A percentile compares a stretch with the other conserved stretches of the same genome.
Evolutionary conservation across 1,284 basidiomycete species (phyloP).

Genomic region (Sporisorium exsertum): DNA sequence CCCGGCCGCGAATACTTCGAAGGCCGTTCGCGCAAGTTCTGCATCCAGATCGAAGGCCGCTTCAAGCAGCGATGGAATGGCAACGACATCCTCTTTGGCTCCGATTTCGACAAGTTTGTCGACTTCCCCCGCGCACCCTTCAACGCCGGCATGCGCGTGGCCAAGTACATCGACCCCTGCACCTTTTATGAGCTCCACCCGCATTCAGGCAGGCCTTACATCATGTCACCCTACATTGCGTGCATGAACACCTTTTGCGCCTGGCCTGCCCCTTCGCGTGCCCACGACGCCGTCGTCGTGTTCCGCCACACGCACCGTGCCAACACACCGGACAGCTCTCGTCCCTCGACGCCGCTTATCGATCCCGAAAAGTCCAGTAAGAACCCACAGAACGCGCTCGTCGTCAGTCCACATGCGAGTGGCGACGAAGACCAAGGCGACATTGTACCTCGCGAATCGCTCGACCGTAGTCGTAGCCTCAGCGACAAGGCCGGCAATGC

Average conservation of each 20-base stretch:
- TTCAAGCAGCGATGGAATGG: slow-evolving; percentile 68
- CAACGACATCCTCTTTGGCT: slow-evolving; percentile 64
- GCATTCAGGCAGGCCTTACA: slow-evolving; percentile 69
- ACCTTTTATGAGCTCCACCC: slow-evolving; percentile 67
- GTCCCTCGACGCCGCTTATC: slow-evolving; percentile 32
- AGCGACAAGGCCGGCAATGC: slow-evolving; percentile 17
- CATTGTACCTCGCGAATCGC: slow-evolving; percentile 68
- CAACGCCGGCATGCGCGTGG: slow-evolving; percentile 70
- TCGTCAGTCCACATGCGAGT: slow-evolving; percentile 37
- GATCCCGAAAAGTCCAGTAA: slow-evolving; percentile 47
- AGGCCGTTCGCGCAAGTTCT: slow-evolving; percentile 69
- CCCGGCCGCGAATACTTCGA: slow-evolving; percentile 64
- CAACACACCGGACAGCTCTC: slow-evolving; percentile 24
- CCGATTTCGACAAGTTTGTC: slow-evolving; percentile 66
- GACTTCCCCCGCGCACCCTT: slow-evolving; percentile 68
- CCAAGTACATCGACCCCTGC: slow-evolving; percentile 70
- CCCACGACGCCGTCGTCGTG: slow-evolving; percentile 69
- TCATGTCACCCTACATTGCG: slow-evolving; percentile 71
- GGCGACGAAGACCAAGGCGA: slow-evolving; percentile 62
- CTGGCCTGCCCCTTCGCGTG: slow-evolving; percentile 68
- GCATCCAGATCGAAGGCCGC: slow-evolving; percentile 71
- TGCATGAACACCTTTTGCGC: slow-evolving; percentile 71
- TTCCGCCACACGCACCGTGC: slow-evolving; percentile 57
- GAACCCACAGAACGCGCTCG: slow-evolving; percentile 32
- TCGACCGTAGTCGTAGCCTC: slow-evolving; percentile 36